These are phyloP conservation scores for Daldinia eschscholtzii DNA, from an alignment of 2,329 filamentous ascomycete species.

Conservation along the genomic window DNA sequence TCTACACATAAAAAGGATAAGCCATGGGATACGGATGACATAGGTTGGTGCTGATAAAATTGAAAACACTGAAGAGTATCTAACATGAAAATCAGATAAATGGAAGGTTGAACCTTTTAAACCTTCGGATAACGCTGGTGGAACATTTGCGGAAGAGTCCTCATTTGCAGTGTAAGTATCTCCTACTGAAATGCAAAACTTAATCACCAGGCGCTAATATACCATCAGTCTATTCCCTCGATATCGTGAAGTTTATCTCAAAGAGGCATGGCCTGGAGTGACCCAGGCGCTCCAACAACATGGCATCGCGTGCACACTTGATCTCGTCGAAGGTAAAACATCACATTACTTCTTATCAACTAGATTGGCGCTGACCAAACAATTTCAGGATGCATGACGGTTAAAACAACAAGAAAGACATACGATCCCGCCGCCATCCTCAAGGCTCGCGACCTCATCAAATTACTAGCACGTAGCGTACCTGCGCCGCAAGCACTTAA, in stretches of 20 bases:
- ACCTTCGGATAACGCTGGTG: conserved; percentile 84
- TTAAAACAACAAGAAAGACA: conserved; percentile 91
- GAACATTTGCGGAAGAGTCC: conserved; percentile 92
- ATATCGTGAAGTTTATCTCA: conserved; percentile 94
- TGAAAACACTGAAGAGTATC: conserved; percentile 8
- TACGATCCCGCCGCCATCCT: conserved; percentile 92
- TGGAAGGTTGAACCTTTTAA: conserved; percentile 94
- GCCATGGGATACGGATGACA: conserved; percentile 95
- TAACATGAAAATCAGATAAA: conserved; percentile 76
- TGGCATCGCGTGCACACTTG: conserved; percentile 90
- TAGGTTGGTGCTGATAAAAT: conserved; percentile 91
- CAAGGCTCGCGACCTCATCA: conserved; percentile 94
- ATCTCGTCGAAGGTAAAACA: conserved; percentile 83
- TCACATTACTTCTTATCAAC: neutral
- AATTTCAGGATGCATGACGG: conserved; percentile 78
- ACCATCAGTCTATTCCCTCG: conserved; percentile 83
- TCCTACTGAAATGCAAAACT: neutral
- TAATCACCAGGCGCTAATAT: conserved; percentile 1
- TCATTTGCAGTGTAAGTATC: conserved; percentile 71
- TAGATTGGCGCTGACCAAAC: conserved; percentile 31
- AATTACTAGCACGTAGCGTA: conserved; percentile 89
- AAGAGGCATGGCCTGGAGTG: conserved; percentile 87
- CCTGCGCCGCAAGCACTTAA: conserved; percentile 94
- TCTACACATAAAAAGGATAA: conserved; percentile 86
- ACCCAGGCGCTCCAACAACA: conserved; percentile 88